A percentile compares a stretch with the other conserved stretches of the same genome.
Conservation (phyloP, 176 grass and related monocot species). For the Phyllostachys edulis region DNA sequence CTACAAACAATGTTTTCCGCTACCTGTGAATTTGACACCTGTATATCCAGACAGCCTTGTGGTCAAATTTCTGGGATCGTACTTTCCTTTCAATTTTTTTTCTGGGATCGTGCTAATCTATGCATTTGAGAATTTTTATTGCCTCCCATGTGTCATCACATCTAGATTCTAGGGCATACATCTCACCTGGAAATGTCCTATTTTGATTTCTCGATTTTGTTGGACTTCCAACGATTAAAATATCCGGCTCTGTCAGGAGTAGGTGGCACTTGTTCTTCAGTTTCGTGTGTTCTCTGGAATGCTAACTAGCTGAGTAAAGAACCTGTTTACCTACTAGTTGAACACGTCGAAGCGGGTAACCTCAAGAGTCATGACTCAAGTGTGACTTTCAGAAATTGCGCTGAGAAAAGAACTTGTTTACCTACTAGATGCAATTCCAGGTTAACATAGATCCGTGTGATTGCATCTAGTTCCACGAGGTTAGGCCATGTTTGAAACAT, state of each 20-base stretch:
- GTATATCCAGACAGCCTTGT: background rate
- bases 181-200: slow-evolving; percentile 29
- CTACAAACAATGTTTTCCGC: background rate
- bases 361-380: background rate
- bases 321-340: background rate
- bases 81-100: background rate
- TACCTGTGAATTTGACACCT: slow-evolving; percentile 2
- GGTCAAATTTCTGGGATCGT: background rate
- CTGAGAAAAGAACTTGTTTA: no score
- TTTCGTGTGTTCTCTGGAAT: slow-evolving; percentile 23
- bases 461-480: background rate
- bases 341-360: background rate
- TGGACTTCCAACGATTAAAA: slow-evolving; percentile 6
- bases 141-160: slow-evolving; percentile 27
- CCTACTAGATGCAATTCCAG: background rate
- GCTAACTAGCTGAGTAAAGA: background rate
- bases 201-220: background rate
- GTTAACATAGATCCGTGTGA: background rate
- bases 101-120: background rate
- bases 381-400: background rate
- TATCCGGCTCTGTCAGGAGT: slow-evolving; percentile 16
- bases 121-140: slow-evolving; percentile 14
- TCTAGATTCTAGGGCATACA: background rate
- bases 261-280: slow-evolving; percentile 23
- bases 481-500: no score